phyloP scores from a whole-genome alignment of 768 basidiomycete species.

The Calvatia gigantea region DNA sequence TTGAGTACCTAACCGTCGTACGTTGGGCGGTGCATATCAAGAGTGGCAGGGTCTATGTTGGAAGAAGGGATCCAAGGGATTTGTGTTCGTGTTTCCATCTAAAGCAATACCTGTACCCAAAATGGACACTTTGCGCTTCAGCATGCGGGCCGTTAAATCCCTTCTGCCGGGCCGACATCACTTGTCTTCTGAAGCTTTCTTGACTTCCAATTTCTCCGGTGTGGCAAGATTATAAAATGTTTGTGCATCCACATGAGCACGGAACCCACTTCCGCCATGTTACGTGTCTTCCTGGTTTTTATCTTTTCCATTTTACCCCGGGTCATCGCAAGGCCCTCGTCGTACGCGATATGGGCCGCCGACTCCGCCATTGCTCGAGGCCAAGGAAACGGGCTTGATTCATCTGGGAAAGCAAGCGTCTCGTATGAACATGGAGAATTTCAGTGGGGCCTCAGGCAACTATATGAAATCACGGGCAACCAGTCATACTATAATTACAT shows the following conservation, averaged over 20 bases:
- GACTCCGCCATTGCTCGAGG: conserved; percentile 39
- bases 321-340: conserved; percentile 25
- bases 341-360: conserved; percentile 44
- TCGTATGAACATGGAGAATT: conserved; percentile 38
- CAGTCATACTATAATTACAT: conserved; percentile 39
- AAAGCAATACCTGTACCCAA: no score
- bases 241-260: background rate
- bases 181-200: background rate
- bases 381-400: conserved; percentile 39
- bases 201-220: conserved; percentile 7
- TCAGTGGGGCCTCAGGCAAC: conserved; percentile 34
- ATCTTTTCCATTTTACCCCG: background rate
- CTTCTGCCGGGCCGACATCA: background rate
- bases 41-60: no score
- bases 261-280: background rate
- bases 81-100: no score
- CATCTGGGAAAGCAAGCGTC: conserved; percentile 28
- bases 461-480: conserved; percentile 40
- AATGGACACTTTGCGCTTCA: no score
- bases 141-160: no score
- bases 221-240: background rate
- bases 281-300: background rate
- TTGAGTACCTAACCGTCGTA: no score
- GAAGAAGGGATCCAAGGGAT: no score
- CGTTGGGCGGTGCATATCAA: no score